These are phyloP conservation scores for Nemania abortiva DNA, from an alignment of 2,329 filamentous ascomycete species.

Conservation along the genomic window DNA sequence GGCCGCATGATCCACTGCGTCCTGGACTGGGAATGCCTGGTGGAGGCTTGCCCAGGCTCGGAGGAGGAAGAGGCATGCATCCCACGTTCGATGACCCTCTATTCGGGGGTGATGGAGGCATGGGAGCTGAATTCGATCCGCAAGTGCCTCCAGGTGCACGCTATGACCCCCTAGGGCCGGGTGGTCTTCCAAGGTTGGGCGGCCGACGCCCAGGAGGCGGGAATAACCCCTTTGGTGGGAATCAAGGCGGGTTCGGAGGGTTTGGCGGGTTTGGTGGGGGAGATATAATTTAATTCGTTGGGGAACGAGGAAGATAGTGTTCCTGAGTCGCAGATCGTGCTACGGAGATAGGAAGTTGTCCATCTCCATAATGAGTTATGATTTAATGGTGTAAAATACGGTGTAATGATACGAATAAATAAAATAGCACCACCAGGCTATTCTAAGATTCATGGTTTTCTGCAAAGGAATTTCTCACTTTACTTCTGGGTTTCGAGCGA, in stretches of 20 bases:
- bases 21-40: conserved; percentile 72
- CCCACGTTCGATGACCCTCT: conserved; percentile 94
- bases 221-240: conserved; percentile 55
- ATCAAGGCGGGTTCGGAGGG: conserved; percentile 49
- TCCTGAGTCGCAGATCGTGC: not conserved
- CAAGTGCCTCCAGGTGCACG: conserved; percentile 88
- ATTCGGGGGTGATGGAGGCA: conserved; percentile 70
- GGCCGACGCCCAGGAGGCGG: conserved; percentile 56
- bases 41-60: conserved; percentile 67
- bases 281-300: conserved; percentile 45
- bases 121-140: conserved; percentile 69
- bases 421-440: not conserved
- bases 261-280: conserved; percentile 50
- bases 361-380: conserved; percentile 25
- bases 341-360: conserved; percentile 5
- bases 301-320: not conserved
- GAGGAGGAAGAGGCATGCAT: conserved; percentile 86
- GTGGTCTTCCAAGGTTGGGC: conserved; percentile 62
- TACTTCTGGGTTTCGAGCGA: not conserved
- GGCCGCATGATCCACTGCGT: conserved; percentile 84
- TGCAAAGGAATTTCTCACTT: not conserved
- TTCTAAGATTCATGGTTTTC: conserved; percentile 9
- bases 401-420: conserved; percentile 29
- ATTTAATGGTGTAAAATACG: conserved; percentile 22
- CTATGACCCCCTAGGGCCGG: conserved; percentile 88